A percentile compares a stretch with the other conserved stretches of the same genome.
phyloP scores from a whole-genome alignment of 352 stramenopile genomes.

The Globisporangium ultimum region DNA sequence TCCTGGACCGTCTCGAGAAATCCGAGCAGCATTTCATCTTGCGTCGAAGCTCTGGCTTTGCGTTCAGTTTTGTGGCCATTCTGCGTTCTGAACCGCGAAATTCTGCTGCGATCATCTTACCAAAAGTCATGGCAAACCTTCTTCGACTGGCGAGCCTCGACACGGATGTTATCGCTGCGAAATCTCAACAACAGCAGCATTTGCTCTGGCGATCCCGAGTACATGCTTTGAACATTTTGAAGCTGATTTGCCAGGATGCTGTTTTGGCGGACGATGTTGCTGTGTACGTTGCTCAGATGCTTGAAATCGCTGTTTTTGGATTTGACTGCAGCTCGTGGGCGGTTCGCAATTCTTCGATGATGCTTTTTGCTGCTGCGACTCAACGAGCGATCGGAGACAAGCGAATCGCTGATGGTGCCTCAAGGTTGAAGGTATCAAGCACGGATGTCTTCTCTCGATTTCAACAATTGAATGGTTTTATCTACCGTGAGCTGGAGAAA shows the following conservation, averaged over 20 bases:
- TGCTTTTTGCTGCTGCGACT: constrained; percentile 84
- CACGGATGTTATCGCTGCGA: constrained; percentile 36
- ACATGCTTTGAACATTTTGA: constrained; percentile 88
- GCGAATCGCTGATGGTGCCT: constrained; percentile 71
- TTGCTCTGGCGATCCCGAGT: constrained; percentile 72
- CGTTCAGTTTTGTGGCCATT: constrained; percentile 86
- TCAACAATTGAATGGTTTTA: constrained; percentile 56
- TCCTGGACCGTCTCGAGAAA: constrained; percentile 71
- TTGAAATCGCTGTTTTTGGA: constrained; percentile 75
- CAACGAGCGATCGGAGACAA: constrained; percentile 83
- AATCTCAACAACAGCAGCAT: constrained; percentile 38
- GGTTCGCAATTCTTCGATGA: constrained; percentile 91
- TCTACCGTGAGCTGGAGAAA: constrained; percentile 50
- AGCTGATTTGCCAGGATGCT: constrained; percentile 87
- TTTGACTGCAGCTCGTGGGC: constrained; percentile 86
- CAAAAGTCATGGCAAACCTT: constrained; percentile 67
- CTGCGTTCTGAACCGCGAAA: constrained; percentile 84
- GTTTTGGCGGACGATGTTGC: constrained; percentile 83
- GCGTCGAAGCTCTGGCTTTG: constrained; percentile 84
- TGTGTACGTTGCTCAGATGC: constrained; percentile 81
- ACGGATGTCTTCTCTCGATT: constrained; percentile 81
- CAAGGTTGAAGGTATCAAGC: constrained; percentile 55
- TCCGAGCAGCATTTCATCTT: constrained; percentile 87
- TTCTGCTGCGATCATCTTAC: constrained; percentile 68
- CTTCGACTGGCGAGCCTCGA: constrained; percentile 61